Percentiles rank a stretch among this genome's conserved stretches.
Conservation (phyloP, 2,329 filamentous ascomycete species). For the Sarocladiaceae sp. region DNA sequence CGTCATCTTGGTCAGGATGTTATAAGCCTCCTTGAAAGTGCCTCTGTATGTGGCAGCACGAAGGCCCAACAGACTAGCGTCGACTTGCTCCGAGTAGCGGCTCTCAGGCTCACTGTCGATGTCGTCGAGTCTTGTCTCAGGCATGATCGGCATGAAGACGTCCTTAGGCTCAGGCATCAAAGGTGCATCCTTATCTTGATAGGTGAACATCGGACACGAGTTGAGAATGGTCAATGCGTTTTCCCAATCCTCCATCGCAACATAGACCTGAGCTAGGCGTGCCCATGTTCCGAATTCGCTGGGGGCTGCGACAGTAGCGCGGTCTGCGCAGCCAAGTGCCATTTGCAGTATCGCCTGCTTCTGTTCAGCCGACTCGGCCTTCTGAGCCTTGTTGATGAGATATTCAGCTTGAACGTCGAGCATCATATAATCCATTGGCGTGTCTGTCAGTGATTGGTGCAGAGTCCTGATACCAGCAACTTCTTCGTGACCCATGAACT, state of each 20-base stretch:
- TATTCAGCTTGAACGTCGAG: conserved; percentile 93
- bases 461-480: conserved; percentile 89
- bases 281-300: conserved; percentile 99
- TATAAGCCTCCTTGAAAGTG: conserved; percentile 93
- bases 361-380: conserved; percentile 47
- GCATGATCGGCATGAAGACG: conserved; percentile 79
- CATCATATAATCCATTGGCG: conserved; percentile 97
- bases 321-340: conserved; percentile 88
- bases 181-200: conserved; percentile 96
- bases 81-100: conserved; percentile 78
- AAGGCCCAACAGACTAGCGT: conserved; percentile 79
- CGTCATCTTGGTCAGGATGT: conserved; percentile 90
- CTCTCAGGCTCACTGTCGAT: conserved; percentile 89
- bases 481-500: conserved; percentile 94
- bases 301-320: conserved; percentile 89
- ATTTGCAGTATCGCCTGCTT: conserved; percentile 71
- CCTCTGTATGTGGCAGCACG: conserved; percentile 89
- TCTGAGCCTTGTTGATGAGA: conserved; percentile 74
- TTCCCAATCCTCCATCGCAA: conserved; percentile 93
- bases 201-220: conserved; percentile 99
- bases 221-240: conserved; percentile 92
- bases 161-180: conserved; percentile 90
- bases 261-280: conserved; percentile 86
- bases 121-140: conserved; percentile 88
- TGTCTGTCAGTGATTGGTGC: conserved; percentile 81